Evolutionary conservation across 805 yeast genomes (phyloP).

Genomic region (Yamadazyma olivae): DNA sequence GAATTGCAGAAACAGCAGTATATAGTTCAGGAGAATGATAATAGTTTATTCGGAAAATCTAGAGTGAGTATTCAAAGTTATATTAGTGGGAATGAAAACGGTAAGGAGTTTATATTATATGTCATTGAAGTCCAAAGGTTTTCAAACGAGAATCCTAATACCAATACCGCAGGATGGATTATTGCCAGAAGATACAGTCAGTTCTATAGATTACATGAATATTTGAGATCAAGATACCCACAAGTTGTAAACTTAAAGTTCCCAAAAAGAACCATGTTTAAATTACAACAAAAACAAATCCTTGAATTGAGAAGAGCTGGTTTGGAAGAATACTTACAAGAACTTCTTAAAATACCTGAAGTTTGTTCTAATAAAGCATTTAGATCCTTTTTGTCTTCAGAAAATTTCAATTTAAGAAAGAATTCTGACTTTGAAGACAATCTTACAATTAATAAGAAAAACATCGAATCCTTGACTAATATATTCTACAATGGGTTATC

Average conservation of each 20-base stretch:
- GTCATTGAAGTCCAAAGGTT: constrained; percentile 70
- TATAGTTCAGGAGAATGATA: constrained; percentile 78
- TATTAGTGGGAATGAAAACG: constrained; percentile 50
- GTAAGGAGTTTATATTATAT: constrained; percentile 63
- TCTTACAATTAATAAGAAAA: constrained; percentile 10
- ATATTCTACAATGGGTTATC: constrained; percentile 25
- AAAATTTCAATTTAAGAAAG: constrained; percentile 43
- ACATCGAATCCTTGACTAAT: constrained; percentile 30
- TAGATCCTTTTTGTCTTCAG: constrained; percentile 75
- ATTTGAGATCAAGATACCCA: constrained; percentile 52
- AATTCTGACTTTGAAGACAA: constrained; percentile 26
- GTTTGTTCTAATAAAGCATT: constrained; percentile 74
- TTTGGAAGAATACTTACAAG: constrained; percentile 60
- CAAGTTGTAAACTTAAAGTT: constrained; percentile 47
- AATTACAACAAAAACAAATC: constrained; percentile 62
- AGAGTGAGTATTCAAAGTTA: constrained; percentile 50
- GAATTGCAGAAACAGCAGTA: constrained; percentile 78
- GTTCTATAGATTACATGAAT: constrained; percentile 67
- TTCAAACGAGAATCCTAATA: constrained; percentile 36
- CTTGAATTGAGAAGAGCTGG: constrained; percentile 61
- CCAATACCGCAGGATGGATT: constrained; percentile 74
- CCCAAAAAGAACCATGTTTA: constrained; percentile 64
- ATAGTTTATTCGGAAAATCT: constrained; percentile 69
- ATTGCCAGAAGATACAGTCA: constrained; percentile 89
- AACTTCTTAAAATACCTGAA: constrained; percentile 55